Base-by-base conservation (phyloP, 1,284 basidiomycete species). In the Prillingera fragicola region DNA sequence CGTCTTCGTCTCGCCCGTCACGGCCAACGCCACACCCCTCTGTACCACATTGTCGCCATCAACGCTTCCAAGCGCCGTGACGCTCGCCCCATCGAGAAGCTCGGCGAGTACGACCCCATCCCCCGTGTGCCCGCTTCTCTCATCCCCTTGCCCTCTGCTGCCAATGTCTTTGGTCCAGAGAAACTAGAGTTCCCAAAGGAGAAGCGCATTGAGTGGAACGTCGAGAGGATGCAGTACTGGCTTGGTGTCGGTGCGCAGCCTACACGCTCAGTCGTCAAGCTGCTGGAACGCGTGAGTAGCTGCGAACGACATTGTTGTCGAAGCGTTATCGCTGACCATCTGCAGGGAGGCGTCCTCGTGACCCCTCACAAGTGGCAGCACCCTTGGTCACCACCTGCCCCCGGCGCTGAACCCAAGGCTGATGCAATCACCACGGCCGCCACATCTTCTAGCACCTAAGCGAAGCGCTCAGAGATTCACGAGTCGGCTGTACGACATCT, bases 161-260 rank as follows among this genome's bases (percentile, higher is more conserved):
- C 57, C 5, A 58, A 70, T 72, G 50, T 75, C 74, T 62, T 66
- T 35, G 59, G 57, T 12, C 4, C 22, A 13, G 45, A 44, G 25
- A 44, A 45, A 26, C 18, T 43, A 23, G 41, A 46, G n/a, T 50
- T 63, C 44, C 58, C 43, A 33, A 59, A 65, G 56, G 74, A 76
- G 60, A 95, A 92, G 72, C 81, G 80, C 19, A 75, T 96, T 41
- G 81, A 86, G 63, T 95, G 89, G 90, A 88, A 89, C 70, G 82
- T 84, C 33, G 81, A 87, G 53, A 80, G 92, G 65, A 89, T 97
- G 70, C 78, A 77, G 48, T 89, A 90, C 66, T 97, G 92, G 92
- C 71, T 97, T 23, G 75, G 76, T 24, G 80, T 85, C 19, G 92
- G 90, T 3, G 92, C 92, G 25, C 73, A 81, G 56, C 92, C 92